Conservation (phyloP, 1,284 basidiomycete genomes). For the Agaricales sp. region DNA sequence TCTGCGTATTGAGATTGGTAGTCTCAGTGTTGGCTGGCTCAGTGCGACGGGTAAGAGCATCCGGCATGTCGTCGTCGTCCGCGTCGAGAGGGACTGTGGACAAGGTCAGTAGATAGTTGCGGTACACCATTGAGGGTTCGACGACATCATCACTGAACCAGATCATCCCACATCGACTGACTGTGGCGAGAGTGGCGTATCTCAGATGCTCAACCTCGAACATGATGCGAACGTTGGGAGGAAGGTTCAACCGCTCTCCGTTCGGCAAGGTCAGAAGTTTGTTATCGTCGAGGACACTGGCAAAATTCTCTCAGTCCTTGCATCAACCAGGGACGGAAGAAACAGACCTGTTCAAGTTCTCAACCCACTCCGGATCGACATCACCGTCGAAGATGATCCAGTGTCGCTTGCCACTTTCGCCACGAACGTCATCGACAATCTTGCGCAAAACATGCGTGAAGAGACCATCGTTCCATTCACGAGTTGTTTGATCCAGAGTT, state of each 20-base stretch:
- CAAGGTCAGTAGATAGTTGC: constrained; percentile 78
- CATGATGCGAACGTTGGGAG: constrained; percentile 97
- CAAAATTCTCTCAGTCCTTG: constrained; percentile 9
- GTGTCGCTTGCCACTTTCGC: constrained; percentile 93
- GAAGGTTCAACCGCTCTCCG: constrained; percentile 95
- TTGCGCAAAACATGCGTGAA: constrained; percentile 98
- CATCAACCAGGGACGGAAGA: background rate
- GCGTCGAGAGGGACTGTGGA: constrained; percentile 76
- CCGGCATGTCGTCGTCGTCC: constrained; percentile 77
- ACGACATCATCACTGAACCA: constrained; percentile 99
- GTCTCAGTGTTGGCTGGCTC: constrained; percentile 45
- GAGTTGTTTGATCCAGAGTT: constrained; percentile 92
- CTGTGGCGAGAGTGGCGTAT: constrained; percentile 96
- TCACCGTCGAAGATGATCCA: constrained; percentile 99
- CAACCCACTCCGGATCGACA: constrained; percentile 99
- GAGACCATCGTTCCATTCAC: constrained; percentile 99
- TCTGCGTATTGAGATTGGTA: constrained; percentile 69
- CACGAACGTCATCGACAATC: constrained; percentile 97
- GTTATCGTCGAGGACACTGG: constrained; percentile 97
- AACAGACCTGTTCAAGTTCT: constrained; percentile 92
- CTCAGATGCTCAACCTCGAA: constrained; percentile 98
- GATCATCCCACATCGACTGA: constrained; percentile 99
- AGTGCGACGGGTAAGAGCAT: constrained; percentile 47
- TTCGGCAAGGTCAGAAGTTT: constrained; percentile 96
- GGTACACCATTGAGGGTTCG: constrained; percentile 85